Percentiles rank a stretch among this genome's conserved stretches.
These are phyloP conservation scores for Gnomoniopsis smithogilvyi DNA, from an alignment of 2,329 filamentous ascomycete species.

Conservation along the genomic window DNA sequence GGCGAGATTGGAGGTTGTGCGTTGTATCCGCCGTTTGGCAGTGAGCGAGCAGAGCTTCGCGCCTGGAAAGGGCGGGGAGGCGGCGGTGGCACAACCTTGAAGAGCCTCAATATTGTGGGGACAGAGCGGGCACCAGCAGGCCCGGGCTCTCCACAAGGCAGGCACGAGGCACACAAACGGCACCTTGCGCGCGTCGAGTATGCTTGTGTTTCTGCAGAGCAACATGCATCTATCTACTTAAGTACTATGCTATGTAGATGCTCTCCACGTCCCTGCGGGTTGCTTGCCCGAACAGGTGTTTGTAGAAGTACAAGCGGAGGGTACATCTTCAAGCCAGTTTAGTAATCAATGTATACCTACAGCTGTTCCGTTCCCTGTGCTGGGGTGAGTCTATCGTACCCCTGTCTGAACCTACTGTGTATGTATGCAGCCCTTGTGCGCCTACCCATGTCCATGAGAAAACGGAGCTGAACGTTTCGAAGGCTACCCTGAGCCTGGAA, in stretches of 20 bases:
- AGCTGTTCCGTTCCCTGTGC: background rate
- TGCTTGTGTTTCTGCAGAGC: too few species aligned
- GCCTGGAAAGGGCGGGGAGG: slow-evolving; percentile 8
- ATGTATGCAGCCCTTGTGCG: too few species aligned
- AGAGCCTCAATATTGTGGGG: background rate
- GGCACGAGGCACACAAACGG: background rate
- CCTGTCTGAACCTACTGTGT: background rate
- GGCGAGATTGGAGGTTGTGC: background rate
- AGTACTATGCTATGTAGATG: too few species aligned
- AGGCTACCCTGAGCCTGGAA: background rate
- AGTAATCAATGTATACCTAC: background rate
- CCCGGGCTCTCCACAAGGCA: background rate
- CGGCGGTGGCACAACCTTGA: background rate
- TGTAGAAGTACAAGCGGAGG: background rate
- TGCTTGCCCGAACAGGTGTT: too few species aligned
- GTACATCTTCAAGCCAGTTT: background rate
- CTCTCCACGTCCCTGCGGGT: too few species aligned
- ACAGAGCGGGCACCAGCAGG: background rate
- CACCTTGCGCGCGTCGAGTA: background rate
- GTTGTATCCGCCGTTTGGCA: slow-evolving; percentile 4
- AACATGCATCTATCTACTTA: too few species aligned
- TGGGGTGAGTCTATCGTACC: background rate
- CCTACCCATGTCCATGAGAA: too few species aligned
- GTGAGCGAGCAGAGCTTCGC: background rate
- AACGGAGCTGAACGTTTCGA: background rate